A percentile compares a stretch with the other conserved stretches of the same genome.
phyloP scores from a whole-genome alignment of 805 yeast genomes.

The Wickerhamiella azyma region DNA sequence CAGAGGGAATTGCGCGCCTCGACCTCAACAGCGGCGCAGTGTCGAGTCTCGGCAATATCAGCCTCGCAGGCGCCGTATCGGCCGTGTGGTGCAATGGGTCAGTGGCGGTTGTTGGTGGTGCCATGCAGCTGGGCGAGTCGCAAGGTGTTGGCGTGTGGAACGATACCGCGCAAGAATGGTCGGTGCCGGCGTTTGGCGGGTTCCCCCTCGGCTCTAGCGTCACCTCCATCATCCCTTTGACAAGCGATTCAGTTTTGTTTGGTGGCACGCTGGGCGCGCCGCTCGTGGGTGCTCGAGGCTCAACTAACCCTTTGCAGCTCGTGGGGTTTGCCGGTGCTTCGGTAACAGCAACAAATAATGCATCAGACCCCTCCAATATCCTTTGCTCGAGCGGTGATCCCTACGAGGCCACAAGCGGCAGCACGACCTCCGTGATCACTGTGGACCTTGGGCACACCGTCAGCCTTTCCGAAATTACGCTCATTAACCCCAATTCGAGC shows the following conservation, averaged over 20 bases:
- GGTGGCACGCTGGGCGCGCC: slow-evolving; percentile 79
- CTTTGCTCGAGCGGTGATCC: slow-evolving; percentile 12
- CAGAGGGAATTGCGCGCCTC: slow-evolving; percentile 11
- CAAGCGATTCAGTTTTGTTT: slow-evolving; percentile 42
- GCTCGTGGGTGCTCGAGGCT: slow-evolving; percentile 48
- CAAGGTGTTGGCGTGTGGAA: slow-evolving; percentile 57
- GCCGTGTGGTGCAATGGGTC: slow-evolving; percentile 38
- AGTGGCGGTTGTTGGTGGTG: slow-evolving; percentile 69
- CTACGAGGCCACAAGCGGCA: slow-evolving; percentile 14
- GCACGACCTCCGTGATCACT: slow-evolving; percentile 11
- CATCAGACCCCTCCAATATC: slow-evolving; percentile 10
- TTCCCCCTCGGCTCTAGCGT: slow-evolving; percentile 48
- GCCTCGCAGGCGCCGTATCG: slow-evolving; percentile 20
- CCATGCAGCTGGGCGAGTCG: slow-evolving; percentile 40
- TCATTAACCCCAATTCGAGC: slow-evolving; percentile 27
- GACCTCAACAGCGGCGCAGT: slow-evolving; percentile 11
- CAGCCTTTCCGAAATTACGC: slow-evolving; percentile 56
- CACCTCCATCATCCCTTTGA: slow-evolving; percentile 41
- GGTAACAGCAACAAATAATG: slow-evolving; percentile 16
- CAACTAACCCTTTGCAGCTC: slow-evolving; percentile 13
- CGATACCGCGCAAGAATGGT: slow-evolving; percentile 29
- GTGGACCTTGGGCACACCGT: slow-evolving; percentile 22
- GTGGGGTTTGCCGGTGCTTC: slow-evolving; percentile 19
- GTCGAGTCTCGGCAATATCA: slow-evolving; percentile 7
- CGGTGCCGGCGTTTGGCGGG: slow-evolving; percentile 57